Percentiles rank a stretch among this genome's conserved stretches.
Evolutionary conservation across 148 eudicot species (phyloP).

Genomic region (Rhododendron vialii): DNA sequence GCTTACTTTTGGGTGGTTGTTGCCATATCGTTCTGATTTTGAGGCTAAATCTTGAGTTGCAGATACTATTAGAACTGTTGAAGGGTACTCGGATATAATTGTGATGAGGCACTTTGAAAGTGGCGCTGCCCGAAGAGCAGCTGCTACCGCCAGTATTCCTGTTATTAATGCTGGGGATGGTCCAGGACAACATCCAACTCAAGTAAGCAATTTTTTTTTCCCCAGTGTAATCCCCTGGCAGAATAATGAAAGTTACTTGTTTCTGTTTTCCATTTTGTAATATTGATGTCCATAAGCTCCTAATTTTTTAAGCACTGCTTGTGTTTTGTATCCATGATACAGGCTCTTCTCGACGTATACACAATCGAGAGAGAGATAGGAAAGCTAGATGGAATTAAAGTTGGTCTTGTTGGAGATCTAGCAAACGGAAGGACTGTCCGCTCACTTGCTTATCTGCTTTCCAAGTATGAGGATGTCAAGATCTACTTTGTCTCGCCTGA

Average conservation of each 20-base stretch:
- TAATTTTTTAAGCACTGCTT: neutral
- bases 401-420: slow-evolving; percentile 98
- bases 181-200: slow-evolving; percentile 99
- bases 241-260: neutral
- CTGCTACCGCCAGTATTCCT: slow-evolving; percentile 73
- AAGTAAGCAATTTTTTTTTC: slow-evolving; percentile 31
- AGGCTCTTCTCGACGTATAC: slow-evolving; percentile 94
- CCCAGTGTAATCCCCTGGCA: neutral
- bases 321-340: neutral
- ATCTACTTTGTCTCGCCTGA: slow-evolving; percentile 89
- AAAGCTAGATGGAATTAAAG: slow-evolving; percentile 80
- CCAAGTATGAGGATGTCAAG: slow-evolving; percentile 80
- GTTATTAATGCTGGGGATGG: slow-evolving; percentile 98
- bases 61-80: slow-evolving; percentile 93
- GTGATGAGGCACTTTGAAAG: slow-evolving; percentile 99
- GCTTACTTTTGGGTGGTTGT: neutral
- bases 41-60: slow-evolving; percentile 18
- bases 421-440: slow-evolving; percentile 95
- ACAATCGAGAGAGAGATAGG: slow-evolving; percentile 93
- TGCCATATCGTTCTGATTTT: slow-evolving; percentile 15
- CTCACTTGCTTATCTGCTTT: slow-evolving; percentile 86
- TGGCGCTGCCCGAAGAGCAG: slow-evolving; percentile 95
- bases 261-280: neutral
- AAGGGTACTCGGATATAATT: slow-evolving; percentile 95
- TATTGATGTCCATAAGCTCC: neutral